These are phyloP conservation scores for Hymenoscyphus linearis DNA, from an alignment of 2,329 filamentous ascomycete species.

Conservation along the genomic window DNA sequence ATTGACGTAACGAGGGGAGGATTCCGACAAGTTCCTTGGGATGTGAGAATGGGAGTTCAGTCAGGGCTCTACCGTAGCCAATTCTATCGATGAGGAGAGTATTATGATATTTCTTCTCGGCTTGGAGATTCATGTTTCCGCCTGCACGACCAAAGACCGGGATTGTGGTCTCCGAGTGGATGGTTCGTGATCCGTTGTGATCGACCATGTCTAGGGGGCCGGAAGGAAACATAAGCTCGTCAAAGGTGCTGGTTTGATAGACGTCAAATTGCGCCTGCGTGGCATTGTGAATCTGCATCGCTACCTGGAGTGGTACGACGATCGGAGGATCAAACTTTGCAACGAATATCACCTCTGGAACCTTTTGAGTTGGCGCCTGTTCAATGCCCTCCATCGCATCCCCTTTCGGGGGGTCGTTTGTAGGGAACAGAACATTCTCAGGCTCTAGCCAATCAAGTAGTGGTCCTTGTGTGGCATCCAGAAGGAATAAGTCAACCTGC, in stretches of 20 bases:
- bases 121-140: slow-evolving; percentile 10
- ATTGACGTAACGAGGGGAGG: slow-evolving; percentile 71
- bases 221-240: slow-evolving; percentile 47
- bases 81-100: slow-evolving; percentile 66
- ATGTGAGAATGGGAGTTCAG: slow-evolving; percentile 69
- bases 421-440: slow-evolving; percentile 53
- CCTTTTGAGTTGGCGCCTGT: slow-evolving; percentile 42
- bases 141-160: slow-evolving; percentile 34
- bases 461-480: slow-evolving; percentile 27
- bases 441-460: slow-evolving; percentile 71
- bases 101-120: slow-evolving; percentile 43
- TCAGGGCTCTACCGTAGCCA: slow-evolving; percentile 63
- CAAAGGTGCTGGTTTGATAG: slow-evolving; percentile 41
- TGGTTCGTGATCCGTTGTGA: slow-evolving; percentile 51
- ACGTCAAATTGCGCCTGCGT: slow-evolving; percentile 55
- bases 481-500: slow-evolving; percentile 37
- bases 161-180: slow-evolving; percentile 45
- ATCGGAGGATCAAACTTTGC: slow-evolving; percentile 71
- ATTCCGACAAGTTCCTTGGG: slow-evolving; percentile 70
- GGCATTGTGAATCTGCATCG: slow-evolving; percentile 55
- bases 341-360: slow-evolving; percentile 69
- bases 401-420: slow-evolving; percentile 36
- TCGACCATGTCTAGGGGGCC: slow-evolving; percentile 42
- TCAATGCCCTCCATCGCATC: slow-evolving; percentile 51
- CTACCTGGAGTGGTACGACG: slow-evolving; percentile 59